phyloP scores from a whole-genome alignment of 306 rosid genomes.

The Sesbania bispinosa region DNA sequence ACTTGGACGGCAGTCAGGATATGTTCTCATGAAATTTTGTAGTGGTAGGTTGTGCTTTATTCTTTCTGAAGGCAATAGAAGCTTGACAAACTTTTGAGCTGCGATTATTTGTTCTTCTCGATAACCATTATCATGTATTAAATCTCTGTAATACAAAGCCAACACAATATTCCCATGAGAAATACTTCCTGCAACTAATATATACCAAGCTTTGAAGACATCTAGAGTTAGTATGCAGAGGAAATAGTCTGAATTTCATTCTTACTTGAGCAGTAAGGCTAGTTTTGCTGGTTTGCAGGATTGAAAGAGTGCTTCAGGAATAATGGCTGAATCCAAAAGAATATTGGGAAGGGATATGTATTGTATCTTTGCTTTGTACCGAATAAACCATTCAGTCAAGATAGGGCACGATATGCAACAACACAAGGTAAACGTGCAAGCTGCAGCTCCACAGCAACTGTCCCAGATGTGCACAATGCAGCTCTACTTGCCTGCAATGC shows the following conservation, averaged over 20 bases:
- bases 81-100: constrained; percentile 56
- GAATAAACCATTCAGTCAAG: constrained; percentile 76
- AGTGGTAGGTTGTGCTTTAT: constrained; percentile 9
- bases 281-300: constrained; percentile 60
- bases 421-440: constrained; percentile 83
- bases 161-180: background rate
- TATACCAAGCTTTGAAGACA: constrained; percentile 5
- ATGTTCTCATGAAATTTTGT: constrained; percentile 18
- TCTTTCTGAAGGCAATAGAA: constrained; percentile 51
- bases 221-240: background rate
- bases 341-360: constrained; percentile 85
- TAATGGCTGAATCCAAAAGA: constrained; percentile 63
- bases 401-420: constrained; percentile 83
- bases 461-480: constrained; percentile 90
- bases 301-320: constrained; percentile 81
- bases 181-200: background rate
- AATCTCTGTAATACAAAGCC: constrained; percentile 43
- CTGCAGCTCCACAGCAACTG: constrained; percentile 79
- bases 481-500: constrained; percentile 75
- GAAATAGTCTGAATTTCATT: background rate
- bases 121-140: constrained; percentile 41
- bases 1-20: constrained; percentile 51
- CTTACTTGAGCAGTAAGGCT: constrained; percentile 53
- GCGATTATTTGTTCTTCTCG: constrained; percentile 61
- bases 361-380: constrained; percentile 57